Percentiles rank a stretch among this genome's conserved stretches.
Conservation (phyloP, 768 basidiomycete genomes). For the Candolleomyces aberdarensis region DNA sequence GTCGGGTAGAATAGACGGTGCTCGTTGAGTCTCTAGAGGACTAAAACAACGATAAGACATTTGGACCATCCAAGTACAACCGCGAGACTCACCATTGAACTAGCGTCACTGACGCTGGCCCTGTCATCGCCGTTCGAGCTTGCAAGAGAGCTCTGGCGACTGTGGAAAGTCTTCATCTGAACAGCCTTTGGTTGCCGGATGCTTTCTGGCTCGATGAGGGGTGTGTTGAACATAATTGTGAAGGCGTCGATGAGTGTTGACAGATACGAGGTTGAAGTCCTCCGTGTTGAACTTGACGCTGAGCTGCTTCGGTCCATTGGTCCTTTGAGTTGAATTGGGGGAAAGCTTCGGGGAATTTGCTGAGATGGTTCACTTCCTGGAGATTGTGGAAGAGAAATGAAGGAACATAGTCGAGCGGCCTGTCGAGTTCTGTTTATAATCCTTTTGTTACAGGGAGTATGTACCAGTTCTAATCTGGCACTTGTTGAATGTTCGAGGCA, state of each 20-base stretch:
- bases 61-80: neutral
- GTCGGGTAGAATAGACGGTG: neutral
- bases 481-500: too few relatives aligned
- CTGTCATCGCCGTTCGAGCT: neutral
- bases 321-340: neutral
- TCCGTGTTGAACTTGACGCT: neutral
- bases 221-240: slow-evolving; percentile 1
- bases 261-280: neutral
- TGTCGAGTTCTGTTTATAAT: too few relatives aligned
- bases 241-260: neutral
- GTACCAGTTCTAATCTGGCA: too few relatives aligned
- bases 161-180: slow-evolving; percentile 1
- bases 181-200: neutral
- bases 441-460: too few relatives aligned
- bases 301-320: neutral
- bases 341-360: neutral
- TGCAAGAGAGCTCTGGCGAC: neutral
- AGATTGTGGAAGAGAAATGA: too few relatives aligned
- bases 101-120: neutral
- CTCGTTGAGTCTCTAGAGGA: neutral
- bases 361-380: too few relatives aligned
- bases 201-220: neutral
- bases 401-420: too few relatives aligned
- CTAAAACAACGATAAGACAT: neutral
- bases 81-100: neutral